These are phyloP conservation scores for Picea abies DNA, from an alignment of 83 land plant genomes.

Conservation along the genomic window DNA sequence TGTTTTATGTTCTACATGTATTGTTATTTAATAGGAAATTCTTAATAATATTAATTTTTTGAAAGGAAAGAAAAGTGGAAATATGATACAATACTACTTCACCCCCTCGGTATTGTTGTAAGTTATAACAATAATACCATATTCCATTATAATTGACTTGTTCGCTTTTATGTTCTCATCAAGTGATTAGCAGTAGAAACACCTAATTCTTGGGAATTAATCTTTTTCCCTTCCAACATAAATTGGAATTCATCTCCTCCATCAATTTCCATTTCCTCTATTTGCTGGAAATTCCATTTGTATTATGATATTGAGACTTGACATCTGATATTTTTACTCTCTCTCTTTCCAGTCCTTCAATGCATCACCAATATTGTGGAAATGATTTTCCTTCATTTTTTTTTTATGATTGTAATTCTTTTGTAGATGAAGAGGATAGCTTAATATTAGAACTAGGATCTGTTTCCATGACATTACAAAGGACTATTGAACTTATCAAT, in stretches of 20 bases:
- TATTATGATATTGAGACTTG: constrained; percentile 32
- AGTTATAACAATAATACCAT: constrained; percentile 21
- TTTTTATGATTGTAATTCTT: constrained; percentile 25
- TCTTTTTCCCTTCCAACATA: constrained; percentile 59
- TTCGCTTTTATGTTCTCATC: constrained; percentile 26
- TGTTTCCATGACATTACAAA: constrained; percentile 22
- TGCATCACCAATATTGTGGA: constrained; percentile 82
- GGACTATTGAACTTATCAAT: not conserved
- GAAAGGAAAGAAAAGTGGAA: no score
- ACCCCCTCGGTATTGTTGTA: no score
- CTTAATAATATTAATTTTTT: no score
- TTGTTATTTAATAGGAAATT: no score
- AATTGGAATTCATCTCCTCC: constrained; percentile 70
- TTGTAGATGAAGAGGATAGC: constrained; percentile 21
- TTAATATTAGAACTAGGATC: constrained; percentile 25
- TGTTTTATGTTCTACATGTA: no score
- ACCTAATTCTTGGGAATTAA: constrained; percentile 88
- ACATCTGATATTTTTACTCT: constrained; percentile 57
- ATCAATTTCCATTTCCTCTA: constrained; percentile 53
- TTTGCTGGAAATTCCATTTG: constrained; percentile 7
- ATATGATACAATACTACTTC: no score
- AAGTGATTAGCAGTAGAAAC: constrained; percentile 85
- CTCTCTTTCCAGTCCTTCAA: constrained; percentile 37
- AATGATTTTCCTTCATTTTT: constrained; percentile 72
- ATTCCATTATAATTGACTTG: constrained; percentile 21